Evolutionary conservation across 345 rosid genomes (phyloP).

Genomic region (Eucalyptus globulus): DNA sequence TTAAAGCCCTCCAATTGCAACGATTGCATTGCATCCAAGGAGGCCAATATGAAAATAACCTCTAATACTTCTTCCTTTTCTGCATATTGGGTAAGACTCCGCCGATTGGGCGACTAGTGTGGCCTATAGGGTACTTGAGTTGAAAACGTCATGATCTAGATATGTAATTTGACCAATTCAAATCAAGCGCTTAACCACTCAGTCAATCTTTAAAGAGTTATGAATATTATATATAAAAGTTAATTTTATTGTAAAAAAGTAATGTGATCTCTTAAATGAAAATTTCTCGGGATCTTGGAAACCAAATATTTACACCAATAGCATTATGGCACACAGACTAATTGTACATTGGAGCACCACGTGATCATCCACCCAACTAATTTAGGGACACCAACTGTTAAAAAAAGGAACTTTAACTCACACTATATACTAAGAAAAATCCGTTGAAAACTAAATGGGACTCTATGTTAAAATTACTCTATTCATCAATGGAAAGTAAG

Average conservation of each 20-base stretch:
- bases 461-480: not conserved
- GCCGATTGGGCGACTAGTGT: fast-evolving
- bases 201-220: fast-evolving
- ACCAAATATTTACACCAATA: fast-evolving
- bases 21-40: not conserved
- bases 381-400: not conserved
- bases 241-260: not conserved
- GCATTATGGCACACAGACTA: fast-evolving
- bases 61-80: not conserved
- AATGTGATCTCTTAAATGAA: fast-evolving
- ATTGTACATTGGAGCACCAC: not conserved
- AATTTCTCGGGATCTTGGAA: fast-evolving
- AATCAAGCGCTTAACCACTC: not conserved
- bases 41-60: not conserved
- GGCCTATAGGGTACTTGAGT: fast-evolving
- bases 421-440: not conserved
- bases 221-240: not conserved
- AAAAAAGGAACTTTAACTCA: not conserved
- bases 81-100: not conserved
- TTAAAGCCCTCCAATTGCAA: not conserved
- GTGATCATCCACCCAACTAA: not conserved
- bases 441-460: not conserved
- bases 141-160: fast-evolving
- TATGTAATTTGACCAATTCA: not conserved
- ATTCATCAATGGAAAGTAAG: not conserved